Evolutionary conservation across 2,329 filamentous ascomycete species (phyloP).

Genomic region (Cytospora mali): DNA sequence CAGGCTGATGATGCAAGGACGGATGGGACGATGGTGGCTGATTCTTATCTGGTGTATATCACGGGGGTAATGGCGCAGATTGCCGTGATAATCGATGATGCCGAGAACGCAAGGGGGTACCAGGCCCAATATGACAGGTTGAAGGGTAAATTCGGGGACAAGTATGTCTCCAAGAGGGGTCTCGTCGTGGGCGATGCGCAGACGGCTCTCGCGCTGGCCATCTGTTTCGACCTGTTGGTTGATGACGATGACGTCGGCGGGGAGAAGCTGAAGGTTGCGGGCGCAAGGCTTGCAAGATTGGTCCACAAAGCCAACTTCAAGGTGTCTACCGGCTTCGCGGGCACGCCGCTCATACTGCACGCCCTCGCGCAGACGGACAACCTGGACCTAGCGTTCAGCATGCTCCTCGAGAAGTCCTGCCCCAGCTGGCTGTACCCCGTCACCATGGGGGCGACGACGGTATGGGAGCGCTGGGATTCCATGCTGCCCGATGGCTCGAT

Average conservation of each 20-base stretch:
- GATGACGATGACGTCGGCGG: conserved; percentile 1
- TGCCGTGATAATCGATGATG: conserved; percentile 32
- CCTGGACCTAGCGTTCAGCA: conserved; percentile 45
- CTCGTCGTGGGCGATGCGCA: conserved; percentile 35
- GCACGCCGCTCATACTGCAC: conserved; percentile 27
- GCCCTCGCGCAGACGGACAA: conserved; percentile 32
- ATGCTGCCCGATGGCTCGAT: conserved; percentile 41
- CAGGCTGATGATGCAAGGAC: conserved; percentile 39
- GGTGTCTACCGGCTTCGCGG: conserved; percentile 27
- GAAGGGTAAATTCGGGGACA: conserved; percentile 33
- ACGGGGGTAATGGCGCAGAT: conserved; percentile 36
- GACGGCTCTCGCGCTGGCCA: conserved; percentile 35
- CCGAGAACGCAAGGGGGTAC: conserved; percentile 31
- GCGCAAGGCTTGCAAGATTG: conserved; percentile 27
- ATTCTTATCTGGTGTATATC: conserved; percentile 43
- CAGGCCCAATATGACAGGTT: conserved; percentile 29
- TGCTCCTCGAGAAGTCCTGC: conserved; percentile 49
- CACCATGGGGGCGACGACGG: conserved; percentile 43
- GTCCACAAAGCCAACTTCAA: conserved; percentile 17
- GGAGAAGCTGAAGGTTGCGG: conserved; percentile 10
- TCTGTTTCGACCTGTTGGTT: conserved; percentile 33
- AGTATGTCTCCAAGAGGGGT: conserved; percentile 33
- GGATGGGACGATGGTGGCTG: conserved; percentile 40
- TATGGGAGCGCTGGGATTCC: conserved; percentile 48
- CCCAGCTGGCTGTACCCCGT: conserved; percentile 44